Base-by-base conservation (phyloP, 2,329 filamentous ascomycete species). In the Xylaria hypoxylon region DNA sequence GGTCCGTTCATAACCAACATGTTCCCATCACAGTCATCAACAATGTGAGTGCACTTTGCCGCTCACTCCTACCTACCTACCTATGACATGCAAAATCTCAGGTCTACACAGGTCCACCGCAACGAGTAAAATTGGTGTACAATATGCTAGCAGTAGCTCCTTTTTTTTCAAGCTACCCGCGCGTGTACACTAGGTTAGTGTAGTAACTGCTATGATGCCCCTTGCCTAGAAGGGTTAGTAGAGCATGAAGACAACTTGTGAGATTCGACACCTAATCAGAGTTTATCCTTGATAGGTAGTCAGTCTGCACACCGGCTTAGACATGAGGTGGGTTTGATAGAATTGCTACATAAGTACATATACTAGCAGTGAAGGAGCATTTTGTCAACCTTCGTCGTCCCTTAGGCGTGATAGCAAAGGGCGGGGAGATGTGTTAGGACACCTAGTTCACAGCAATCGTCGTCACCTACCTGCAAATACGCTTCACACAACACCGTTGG, bases 391-490 rank as follows among this genome's bases (percentile, higher is more conserved):
- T 48, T 28, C 35, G 13, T 13, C 35, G 13, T 48, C 19, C n/a
- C 10, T 31, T 31, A 13, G 33, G 24, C 31, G 26, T 26, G 19
- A 31, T 22, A 6, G 17, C 22, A 17, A 63, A 13, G 8, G 35
- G 26, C 15, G 31, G 15, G 26, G 44, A 38, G 42, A 35, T 47
- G n/a, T 47, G 19, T 40, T 26, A 26, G 33, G 11, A 15, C 35
- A 35, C 19, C 28, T 31, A 33, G 19, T 7, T 22, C 45, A 28
- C 28, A 51, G 45, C 15, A 28, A 26, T 48, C 35, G 33, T 57
- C 52, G 17, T 52, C 28, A 62, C 22, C 26, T 50, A 51, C 45
- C 11, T 45, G 50, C 35, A 22, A 19, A 33, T 33, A 6, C 31
- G 31, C 47, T 17, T 31, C 22, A 45, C 28, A 38, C 22, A 22